phyloP scores from a whole-genome alignment of 2,329 filamentous ascomycete species.

The Aureobasidium mangrovei region DNA sequence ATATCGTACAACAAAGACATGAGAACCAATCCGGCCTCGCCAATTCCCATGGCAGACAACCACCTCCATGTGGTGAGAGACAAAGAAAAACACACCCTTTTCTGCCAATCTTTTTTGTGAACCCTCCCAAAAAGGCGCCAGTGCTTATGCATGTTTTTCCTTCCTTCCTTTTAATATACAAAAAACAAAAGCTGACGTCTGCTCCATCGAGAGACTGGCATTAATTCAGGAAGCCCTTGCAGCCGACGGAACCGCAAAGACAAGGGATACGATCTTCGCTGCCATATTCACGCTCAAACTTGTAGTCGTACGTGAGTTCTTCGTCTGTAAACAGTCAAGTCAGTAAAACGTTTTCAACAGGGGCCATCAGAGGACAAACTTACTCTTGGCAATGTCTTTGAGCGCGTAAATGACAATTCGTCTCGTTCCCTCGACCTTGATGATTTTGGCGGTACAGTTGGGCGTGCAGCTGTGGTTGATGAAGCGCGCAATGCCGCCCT shows the following conservation, averaged over 20 bases:
- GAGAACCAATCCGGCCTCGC: too few relatives aligned
- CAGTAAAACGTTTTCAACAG: constrained; percentile 19
- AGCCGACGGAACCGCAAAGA: constrained; percentile 88
- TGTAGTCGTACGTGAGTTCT: constrained; percentile 99
- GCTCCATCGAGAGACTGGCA: neutral
- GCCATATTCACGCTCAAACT: constrained; percentile 95
- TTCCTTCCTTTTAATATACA: neutral
- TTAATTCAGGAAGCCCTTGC: constrained; percentile 98
- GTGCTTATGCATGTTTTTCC: neutral
- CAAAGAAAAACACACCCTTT: too few relatives aligned
- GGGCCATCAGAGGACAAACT: constrained; percentile 33
- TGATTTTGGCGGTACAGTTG: constrained; percentile 98
- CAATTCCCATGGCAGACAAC: too few relatives aligned
- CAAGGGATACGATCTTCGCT: constrained; percentile 94
- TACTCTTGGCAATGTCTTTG: constrained; percentile 90
- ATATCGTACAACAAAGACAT: too few relatives aligned
- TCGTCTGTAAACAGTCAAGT: constrained; percentile 57
- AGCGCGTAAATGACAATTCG: constrained; percentile 98
- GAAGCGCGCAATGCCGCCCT: constrained; percentile 93
- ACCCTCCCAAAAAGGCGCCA: too few relatives aligned
- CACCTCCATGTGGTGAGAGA: too few relatives aligned
- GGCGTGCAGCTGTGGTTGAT: constrained; percentile 99
- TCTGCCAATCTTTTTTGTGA: too few relatives aligned
- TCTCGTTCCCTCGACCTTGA: constrained; percentile 96
- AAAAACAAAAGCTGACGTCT: neutral